A percentile compares a stretch with the other conserved stretches of the same genome.
These are phyloP conservation scores for Coemansia sp. DNA, from an alignment of 192 early-diverging fungal species.

Conservation along the genomic window DNA sequence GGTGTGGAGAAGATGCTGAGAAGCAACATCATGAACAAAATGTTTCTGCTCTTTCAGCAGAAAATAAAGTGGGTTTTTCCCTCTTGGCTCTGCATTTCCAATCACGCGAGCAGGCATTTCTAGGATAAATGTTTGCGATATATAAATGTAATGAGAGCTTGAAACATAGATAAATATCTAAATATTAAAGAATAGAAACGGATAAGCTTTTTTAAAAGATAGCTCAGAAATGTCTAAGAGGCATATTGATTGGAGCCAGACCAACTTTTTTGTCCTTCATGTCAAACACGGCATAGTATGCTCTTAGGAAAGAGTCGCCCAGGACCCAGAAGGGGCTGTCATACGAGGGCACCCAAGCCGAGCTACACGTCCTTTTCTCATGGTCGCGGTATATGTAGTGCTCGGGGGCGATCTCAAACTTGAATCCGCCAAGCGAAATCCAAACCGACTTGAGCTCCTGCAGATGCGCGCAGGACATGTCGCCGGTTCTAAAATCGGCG, in stretches of 20 bases:
- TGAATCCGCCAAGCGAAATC: constrained; percentile 46
- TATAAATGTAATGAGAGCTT: too few relatives aligned
- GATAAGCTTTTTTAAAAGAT: neutral
- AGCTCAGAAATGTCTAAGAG: constrained; percentile 37
- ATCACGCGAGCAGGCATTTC: too few relatives aligned
- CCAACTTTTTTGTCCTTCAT: constrained; percentile 49
- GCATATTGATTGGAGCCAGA: constrained; percentile 52
- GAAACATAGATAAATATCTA: neutral
- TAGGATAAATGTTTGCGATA: too few relatives aligned
- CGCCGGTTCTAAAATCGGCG: constrained; percentile 47
- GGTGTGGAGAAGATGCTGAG: neutral
- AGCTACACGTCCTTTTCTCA: constrained; percentile 45
- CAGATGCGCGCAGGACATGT: constrained; percentile 46
- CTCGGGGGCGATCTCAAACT: constrained; percentile 49
- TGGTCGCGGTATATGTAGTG: constrained; percentile 47
- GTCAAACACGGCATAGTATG: constrained; percentile 56
- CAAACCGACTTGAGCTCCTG: constrained; percentile 43
- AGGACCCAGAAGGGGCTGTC: constrained; percentile 54
- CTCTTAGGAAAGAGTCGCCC: constrained; percentile 49
- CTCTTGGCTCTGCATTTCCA: too few relatives aligned
- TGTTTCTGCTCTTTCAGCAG: too few relatives aligned
- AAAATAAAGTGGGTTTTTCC: too few relatives aligned
- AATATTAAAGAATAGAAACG: neutral
- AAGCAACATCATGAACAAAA: too few relatives aligned
- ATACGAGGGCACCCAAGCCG: constrained; percentile 51